phyloP scores from a whole-genome alignment of 345 rosid species.

The Aethionema arabicum region DNA sequence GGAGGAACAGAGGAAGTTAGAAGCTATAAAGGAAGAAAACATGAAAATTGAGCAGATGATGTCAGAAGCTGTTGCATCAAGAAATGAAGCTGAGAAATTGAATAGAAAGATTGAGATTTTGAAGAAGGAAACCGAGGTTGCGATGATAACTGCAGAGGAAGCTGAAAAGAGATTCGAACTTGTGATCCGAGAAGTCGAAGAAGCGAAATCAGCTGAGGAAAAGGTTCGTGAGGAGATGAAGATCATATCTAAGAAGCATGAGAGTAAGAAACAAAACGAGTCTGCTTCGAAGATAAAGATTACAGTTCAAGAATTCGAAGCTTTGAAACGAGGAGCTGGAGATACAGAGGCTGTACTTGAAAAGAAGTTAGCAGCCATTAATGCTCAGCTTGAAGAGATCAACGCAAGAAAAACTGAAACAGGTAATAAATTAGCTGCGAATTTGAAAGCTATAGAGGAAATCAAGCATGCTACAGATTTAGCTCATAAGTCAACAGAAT shows the following conservation, averaged over 20 bases:
- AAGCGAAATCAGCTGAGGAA: slow-evolving; percentile 57
- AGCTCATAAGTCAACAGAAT: slow-evolving; percentile 68
- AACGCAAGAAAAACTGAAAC: slow-evolving; percentile 43
- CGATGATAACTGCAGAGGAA: slow-evolving; percentile 39
- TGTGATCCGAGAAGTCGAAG: slow-evolving; percentile 46
- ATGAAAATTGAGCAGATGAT: slow-evolving; percentile 40
- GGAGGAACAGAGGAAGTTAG: slow-evolving; percentile 20
- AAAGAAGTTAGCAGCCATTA: slow-evolving; percentile 47
- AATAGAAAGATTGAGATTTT: slow-evolving; percentile 38
- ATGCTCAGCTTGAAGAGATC: slow-evolving; percentile 49
- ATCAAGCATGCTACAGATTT: slow-evolving; percentile 64
- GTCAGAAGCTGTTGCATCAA: slow-evolving; percentile 51
- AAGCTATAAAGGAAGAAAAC: slow-evolving; percentile 33
- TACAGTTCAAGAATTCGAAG: slow-evolving; percentile 52
- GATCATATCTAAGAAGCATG: slow-evolving; percentile 40
- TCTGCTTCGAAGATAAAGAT: slow-evolving; percentile 49
- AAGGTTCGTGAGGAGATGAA: slow-evolving; percentile 53
- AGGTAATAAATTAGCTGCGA: slow-evolving; percentile 51
- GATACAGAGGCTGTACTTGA: slow-evolving; percentile 49
- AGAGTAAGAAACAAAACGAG: slow-evolving; percentile 23
- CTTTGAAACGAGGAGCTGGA: slow-evolving; percentile 48
- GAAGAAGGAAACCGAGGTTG: slow-evolving; percentile 51
- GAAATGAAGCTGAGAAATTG: slow-evolving; percentile 52
- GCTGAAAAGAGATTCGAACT: slow-evolving; percentile 49
- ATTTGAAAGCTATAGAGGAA: slow-evolving; percentile 57